A percentile compares a stretch with the other conserved stretches of the same genome.
These are phyloP conservation scores for Phragmites australis DNA, from an alignment of 176 grass and related monocot genomes.

Conservation along the genomic window DNA sequence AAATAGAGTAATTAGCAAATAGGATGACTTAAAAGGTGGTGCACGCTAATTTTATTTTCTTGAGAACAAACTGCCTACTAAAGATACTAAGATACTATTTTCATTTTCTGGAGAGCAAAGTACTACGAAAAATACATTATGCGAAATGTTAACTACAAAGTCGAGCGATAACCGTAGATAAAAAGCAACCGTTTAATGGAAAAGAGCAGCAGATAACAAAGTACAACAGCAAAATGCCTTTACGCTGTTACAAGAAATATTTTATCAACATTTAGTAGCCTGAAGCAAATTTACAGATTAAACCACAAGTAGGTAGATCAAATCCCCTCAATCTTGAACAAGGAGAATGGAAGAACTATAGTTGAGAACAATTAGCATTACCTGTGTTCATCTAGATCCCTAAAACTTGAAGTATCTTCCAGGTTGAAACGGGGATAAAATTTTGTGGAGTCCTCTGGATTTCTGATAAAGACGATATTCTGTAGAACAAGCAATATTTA, in stretches of 20 bases:
- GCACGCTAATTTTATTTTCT: background rate
- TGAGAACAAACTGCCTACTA: background rate
- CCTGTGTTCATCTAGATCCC: conserved; percentile 93
- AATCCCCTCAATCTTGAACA: conserved; percentile 8
- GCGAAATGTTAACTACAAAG: background rate
- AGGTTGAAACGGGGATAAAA: conserved; percentile 98
- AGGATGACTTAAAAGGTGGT: conserved; percentile 12
- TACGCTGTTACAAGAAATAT: background rate
- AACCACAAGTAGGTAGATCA: background rate
- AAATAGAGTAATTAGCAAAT: conserved; percentile 11
- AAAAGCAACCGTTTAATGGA: no score
- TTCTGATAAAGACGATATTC: conserved; percentile 97
- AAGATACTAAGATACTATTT: background rate
- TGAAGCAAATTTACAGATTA: conserved; percentile 11
- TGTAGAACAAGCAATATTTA: conserved; percentile 41
- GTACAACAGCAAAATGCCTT: conserved; percentile 18
- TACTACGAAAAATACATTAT: conserved; percentile 4
- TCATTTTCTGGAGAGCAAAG: conserved; percentile 10
- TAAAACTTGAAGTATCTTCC: conserved; percentile 91
- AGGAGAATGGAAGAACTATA: conserved; percentile 1
- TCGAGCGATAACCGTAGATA: no score
- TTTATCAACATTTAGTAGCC: conserved; percentile 28
- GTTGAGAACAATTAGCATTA: conserved; percentile 35
- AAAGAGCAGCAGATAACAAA: background rate
- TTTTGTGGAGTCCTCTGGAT: conserved; percentile 80